Percentiles rank a stretch among this genome's conserved stretches.
phyloP scores from a whole-genome alignment of 2,329 filamentous ascomycete species.

The Cordyceps cateniannulata region DNA sequence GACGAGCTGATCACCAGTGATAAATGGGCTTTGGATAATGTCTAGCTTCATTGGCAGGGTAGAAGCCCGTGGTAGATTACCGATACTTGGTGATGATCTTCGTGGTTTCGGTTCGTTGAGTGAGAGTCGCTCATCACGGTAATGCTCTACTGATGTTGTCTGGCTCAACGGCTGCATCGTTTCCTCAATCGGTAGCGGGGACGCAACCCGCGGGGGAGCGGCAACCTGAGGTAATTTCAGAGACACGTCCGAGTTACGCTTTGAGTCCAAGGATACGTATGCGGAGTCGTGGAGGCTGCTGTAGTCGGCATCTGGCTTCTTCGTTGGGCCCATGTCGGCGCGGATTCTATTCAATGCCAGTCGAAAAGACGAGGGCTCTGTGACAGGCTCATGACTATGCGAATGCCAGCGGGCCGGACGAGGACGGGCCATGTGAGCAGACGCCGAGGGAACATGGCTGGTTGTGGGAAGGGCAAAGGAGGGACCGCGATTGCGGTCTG shows the following conservation, averaged over 20 bases:
- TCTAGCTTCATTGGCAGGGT: conserved; percentile 48
- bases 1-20: conserved; percentile 48
- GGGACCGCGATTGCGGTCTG: conserved; percentile 54
- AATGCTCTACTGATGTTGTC: conserved; percentile 33
- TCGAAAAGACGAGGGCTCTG: conserved; percentile 6
- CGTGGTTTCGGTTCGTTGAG: conserved; percentile 40
- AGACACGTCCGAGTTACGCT: conserved; percentile 45
- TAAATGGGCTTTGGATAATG: conserved; percentile 40
- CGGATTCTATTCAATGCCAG: conserved; percentile 7
- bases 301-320: conserved; percentile 26
- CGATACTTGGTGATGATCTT: conserved; percentile 26
- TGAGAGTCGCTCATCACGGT: conserved; percentile 49
- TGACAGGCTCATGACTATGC: conserved; percentile 22
- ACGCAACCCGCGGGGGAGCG: conserved; percentile 38
- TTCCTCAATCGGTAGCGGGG: conserved; percentile 26
- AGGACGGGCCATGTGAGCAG: conserved; percentile 30
- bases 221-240: conserved; percentile 34
- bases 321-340: conserved; percentile 8
- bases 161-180: conserved; percentile 8
- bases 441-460: conserved; percentile 26
- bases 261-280: conserved; percentile 48
- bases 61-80: conserved; percentile 32
- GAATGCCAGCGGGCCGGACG: conserved; percentile 42
- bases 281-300: conserved; percentile 46
- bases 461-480: conserved; percentile 42